Evolutionary conservation across 208 protist genomes (phyloP).

Genomic region (Trypanosoma cruzi): DNA sequence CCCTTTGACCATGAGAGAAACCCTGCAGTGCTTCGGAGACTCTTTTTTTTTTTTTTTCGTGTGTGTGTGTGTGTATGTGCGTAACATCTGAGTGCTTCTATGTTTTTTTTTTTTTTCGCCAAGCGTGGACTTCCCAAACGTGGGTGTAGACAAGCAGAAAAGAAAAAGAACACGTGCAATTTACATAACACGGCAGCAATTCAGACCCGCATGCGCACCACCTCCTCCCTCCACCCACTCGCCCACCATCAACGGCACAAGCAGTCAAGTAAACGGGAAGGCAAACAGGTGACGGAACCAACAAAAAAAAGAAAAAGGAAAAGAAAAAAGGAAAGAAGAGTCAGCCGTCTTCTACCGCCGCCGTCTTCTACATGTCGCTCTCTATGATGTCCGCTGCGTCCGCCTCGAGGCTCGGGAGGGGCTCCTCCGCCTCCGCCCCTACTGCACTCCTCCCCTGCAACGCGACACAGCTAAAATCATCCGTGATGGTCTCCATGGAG

Average conservation of each 20-base stretch:
- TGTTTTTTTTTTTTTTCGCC: slow-evolving; percentile 11
- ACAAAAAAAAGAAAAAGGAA: not conserved
- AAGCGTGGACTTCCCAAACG: not conserved
- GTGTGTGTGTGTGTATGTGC: not conserved
- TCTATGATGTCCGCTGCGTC: slow-evolving; percentile 28
- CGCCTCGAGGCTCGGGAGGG: slow-evolving; percentile 13
- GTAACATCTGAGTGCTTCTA: no score
- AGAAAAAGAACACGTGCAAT: not conserved
- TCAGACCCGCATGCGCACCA: no score
- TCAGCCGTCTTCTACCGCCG: not conserved
- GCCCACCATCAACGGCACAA: not conserved
- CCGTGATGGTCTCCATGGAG: slow-evolving; percentile 60
- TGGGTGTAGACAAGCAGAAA: not conserved
- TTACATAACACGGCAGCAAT: not conserved
- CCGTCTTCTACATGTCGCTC: slow-evolving; percentile 21
- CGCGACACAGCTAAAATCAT: slow-evolving; percentile 44
- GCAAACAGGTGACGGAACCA: no score
- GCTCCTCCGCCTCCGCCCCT: slow-evolving; percentile 19
- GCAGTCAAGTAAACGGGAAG: not conserved
- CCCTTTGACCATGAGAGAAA: slow-evolving; percentile 89
- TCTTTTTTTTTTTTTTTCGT: slow-evolving; percentile 73
- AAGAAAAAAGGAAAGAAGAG: slow-evolving; percentile 24
- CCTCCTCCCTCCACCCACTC: not conserved
- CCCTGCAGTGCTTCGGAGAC: slow-evolving; percentile 53
- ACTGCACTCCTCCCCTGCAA: slow-evolving; percentile 18